Evolutionary conservation across 1,139 yeast species (phyloP), one percentile per base, ranked within the genome.

Genomic region (Kodamaea suecica): DNA sequence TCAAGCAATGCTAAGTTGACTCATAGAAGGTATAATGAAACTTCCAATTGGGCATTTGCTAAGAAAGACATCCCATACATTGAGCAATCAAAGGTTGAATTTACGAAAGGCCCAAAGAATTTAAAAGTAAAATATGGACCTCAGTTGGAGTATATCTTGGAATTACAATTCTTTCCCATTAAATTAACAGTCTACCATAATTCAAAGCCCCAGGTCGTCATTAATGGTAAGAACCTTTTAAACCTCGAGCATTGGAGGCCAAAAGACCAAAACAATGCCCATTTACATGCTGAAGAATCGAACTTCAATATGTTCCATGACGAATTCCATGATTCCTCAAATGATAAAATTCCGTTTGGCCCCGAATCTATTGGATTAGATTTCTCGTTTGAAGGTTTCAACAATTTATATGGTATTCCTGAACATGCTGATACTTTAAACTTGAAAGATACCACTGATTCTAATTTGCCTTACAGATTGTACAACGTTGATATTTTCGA

Each of bases 401-500:
- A 66, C 8, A 72, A 83, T 48, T 83, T 87, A 1, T 92, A 78
- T 53, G 99, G 99, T 15, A 83, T 92, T 33, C 97, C 98, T 0
- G 98, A 92, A 56, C 98, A 92, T 54, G 90, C 97, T 0, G 95
- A 86, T 48, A 66, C 83, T 1, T 61, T 92, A 40, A 72, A 81
- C 15, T 66, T 92, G 45, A 73, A 78, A 39, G 92, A 84, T 46
- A 87, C 97, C 0, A 54, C 70, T 0, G 61, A 57, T 9, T 49
- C 63, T 2, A 73, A 71, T 29, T 47, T 55, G 29, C 97, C 97
- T 1, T 92, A 92, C 59, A 71, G 98, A 30, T 64, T 92, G 31
- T 94, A 63, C 66, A 92, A 92, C 48, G 97, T 90, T 20, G 99
- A 92, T 53, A 90, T 90, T 31, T 92, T 92, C 58, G 97, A 92